A percentile compares a stretch with the other conserved stretches of the same genome.
phyloP scores from a whole-genome alignment of 345 rosid genomes.

The Pelargonium nanum region DNA sequence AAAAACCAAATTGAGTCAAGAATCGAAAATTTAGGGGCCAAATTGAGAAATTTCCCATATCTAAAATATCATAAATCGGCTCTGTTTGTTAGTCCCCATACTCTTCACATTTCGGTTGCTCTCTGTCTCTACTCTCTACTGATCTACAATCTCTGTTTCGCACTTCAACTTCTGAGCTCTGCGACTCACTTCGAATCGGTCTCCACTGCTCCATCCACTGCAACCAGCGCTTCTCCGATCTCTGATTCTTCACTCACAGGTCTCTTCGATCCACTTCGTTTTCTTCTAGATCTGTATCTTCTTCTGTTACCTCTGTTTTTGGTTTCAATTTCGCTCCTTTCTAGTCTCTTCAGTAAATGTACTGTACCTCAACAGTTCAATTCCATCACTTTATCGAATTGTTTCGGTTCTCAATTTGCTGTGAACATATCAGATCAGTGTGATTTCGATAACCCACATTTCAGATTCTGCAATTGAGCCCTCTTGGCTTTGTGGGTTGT shows the following conservation, averaged over 20 bases:
- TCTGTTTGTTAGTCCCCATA: too few species aligned
- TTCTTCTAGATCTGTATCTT: not conserved
- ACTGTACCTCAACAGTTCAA: not conserved
- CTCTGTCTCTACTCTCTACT: not conserved
- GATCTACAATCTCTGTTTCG: not conserved
- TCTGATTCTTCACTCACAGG: not conserved
- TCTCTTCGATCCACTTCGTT: not conserved
- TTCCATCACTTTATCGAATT: not conserved
- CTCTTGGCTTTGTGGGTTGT: not conserved
- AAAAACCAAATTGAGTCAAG: too few species aligned
- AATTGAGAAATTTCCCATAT: too few species aligned
- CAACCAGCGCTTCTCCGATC: constrained; percentile 3
- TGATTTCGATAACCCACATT: not conserved
- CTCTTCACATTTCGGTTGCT: too few species aligned
- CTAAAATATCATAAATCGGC: too few species aligned
- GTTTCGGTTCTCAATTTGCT: not conserved
- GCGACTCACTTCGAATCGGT: not conserved
- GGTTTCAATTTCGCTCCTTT: not conserved
- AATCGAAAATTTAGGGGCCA: too few species aligned
- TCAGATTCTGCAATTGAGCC: not conserved
- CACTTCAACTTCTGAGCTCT: not conserved
- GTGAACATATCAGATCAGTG: constrained; percentile 5
- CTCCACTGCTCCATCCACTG: not conserved
- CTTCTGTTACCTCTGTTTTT: not conserved
- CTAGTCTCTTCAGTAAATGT: not conserved